Conservation (phyloP, 495 filamentous ascomycete species). For the Penicillium malachiteum region DNA sequence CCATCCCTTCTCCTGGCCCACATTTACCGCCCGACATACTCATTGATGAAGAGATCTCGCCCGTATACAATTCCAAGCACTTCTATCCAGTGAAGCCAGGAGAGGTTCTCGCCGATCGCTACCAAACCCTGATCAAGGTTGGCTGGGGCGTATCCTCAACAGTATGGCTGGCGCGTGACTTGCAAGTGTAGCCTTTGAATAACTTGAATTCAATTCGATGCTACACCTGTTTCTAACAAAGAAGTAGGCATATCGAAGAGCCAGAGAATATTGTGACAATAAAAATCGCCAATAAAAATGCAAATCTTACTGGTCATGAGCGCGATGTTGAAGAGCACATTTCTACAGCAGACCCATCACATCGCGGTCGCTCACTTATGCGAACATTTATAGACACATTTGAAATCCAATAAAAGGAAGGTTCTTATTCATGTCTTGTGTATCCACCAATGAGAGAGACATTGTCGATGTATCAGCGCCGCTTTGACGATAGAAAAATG, state of each 20-base stretch:
- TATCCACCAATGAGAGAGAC: slow-evolving; percentile 41
- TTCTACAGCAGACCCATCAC: slow-evolving; percentile 29
- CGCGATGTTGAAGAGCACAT: slow-evolving; percentile 37
- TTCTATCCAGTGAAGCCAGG: slow-evolving; percentile 47
- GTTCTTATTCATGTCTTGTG: slow-evolving; percentile 36
- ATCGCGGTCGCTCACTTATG: slow-evolving; percentile 30
- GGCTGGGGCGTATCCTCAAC: slow-evolving; percentile 44
- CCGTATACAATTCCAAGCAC: slow-evolving; percentile 35
- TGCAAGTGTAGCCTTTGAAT: slow-evolving; percentile 27
- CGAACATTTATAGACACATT: slow-evolving; percentile 30
- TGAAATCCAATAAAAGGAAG: slow-evolving; percentile 26
- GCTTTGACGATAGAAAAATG: slow-evolving; percentile 28
- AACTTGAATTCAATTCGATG: slow-evolving; percentile 16
- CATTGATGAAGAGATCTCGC: slow-evolving; percentile 36
- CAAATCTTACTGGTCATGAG: slow-evolving; percentile 34
- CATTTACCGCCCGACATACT: slow-evolving; percentile 30
- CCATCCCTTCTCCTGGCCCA: slow-evolving; percentile 26
- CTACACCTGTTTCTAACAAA: slow-evolving; percentile 29
- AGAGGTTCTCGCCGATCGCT: slow-evolving; percentile 39
- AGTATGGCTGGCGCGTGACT: slow-evolving; percentile 42
- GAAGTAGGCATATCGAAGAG: slow-evolving; percentile 30
- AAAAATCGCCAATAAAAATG: slow-evolving; percentile 38
- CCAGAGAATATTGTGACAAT: slow-evolving; percentile 40
- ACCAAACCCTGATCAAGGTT: slow-evolving; percentile 42
- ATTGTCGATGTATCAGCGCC: slow-evolving; percentile 35